Conservation (phyloP, 2,329 filamentous ascomycete genomes). For the Septoria petroselini region DNA sequence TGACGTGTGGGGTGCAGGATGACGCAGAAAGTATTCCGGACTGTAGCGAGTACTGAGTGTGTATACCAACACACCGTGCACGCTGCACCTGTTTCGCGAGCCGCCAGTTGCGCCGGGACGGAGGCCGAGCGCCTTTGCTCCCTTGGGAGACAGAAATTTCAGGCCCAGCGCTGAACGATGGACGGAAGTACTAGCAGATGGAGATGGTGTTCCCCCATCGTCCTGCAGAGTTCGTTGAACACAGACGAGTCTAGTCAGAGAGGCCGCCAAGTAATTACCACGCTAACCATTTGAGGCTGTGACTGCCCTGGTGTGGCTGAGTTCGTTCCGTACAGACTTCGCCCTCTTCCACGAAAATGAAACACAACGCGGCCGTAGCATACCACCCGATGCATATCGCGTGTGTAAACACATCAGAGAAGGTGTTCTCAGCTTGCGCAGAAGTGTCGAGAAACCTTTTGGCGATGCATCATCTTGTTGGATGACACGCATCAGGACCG, state of each 20-base stretch:
- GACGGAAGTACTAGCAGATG: too few species aligned
- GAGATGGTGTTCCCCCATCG: too few species aligned
- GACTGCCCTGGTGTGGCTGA: too few species aligned
- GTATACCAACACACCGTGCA: constrained; percentile 9
- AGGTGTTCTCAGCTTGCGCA: neutral
- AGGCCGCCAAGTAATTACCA: too few species aligned
- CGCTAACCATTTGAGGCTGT: too few species aligned
- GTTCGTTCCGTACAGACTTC: constrained; percentile 5
- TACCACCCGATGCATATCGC: neutral
- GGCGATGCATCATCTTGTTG: neutral
- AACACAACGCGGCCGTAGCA: neutral
- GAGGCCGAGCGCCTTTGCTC: neutral
- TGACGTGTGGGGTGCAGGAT: neutral
- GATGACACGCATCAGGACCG: neutral
- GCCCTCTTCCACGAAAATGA: neutral
- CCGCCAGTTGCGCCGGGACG: constrained; percentile 1
- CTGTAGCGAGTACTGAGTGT: too few species aligned
- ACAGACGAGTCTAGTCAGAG: too few species aligned
- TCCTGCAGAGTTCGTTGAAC: too few species aligned
- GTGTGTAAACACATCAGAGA: neutral
- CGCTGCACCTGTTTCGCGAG: constrained; percentile 7
- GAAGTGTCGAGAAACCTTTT: neutral
- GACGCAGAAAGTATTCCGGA: too few species aligned
- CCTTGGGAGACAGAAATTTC: neutral
- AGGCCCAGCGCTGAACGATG: too few species aligned